phyloP scores from a whole-genome alignment of 345 rosid species.

The Draba incana region DNA sequence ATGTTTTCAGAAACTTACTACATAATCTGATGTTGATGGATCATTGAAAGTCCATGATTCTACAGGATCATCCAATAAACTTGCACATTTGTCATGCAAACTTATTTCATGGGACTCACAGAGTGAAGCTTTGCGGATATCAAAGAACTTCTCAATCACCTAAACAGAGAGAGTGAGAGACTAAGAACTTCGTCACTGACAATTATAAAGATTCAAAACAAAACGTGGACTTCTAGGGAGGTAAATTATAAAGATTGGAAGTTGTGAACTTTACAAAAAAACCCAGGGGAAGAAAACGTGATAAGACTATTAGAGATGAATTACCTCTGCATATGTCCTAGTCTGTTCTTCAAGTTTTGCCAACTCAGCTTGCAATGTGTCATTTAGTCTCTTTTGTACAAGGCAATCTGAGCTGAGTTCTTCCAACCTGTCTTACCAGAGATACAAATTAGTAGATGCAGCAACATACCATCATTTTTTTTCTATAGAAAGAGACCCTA shows the following conservation, averaged over 20 bases:
- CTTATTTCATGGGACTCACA: slow-evolving; percentile 51
- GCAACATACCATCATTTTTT: neutral
- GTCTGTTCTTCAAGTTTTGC: slow-evolving; percentile 64
- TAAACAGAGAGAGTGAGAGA: slow-evolving; percentile 32
- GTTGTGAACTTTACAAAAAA: neutral
- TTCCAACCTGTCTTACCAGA: slow-evolving; percentile 61
- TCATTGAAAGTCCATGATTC: slow-evolving; percentile 87
- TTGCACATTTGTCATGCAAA: slow-evolving; percentile 71
- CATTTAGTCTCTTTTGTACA: slow-evolving; percentile 62
- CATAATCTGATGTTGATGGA: slow-evolving; percentile 73
- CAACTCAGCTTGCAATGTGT: slow-evolving; percentile 58
- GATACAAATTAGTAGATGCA: neutral
- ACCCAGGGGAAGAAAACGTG: neutral
- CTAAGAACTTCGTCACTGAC: neutral
- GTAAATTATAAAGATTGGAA: neutral
- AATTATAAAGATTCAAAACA: neutral
- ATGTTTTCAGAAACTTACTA: slow-evolving; percentile 61
- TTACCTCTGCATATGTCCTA: slow-evolving; percentile 63
- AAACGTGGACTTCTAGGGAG: neutral
- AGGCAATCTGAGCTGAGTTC: slow-evolving; percentile 62
- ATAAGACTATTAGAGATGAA: neutral
- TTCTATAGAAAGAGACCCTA: neutral
- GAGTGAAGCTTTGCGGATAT: slow-evolving; percentile 60
- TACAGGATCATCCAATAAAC: slow-evolving; percentile 66
- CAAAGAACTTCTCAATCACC: slow-evolving; percentile 78